These are phyloP conservation scores for Schizonepeta tenuifolia DNA, from an alignment of 257 asterid genomes.

Conservation along the genomic window DNA sequence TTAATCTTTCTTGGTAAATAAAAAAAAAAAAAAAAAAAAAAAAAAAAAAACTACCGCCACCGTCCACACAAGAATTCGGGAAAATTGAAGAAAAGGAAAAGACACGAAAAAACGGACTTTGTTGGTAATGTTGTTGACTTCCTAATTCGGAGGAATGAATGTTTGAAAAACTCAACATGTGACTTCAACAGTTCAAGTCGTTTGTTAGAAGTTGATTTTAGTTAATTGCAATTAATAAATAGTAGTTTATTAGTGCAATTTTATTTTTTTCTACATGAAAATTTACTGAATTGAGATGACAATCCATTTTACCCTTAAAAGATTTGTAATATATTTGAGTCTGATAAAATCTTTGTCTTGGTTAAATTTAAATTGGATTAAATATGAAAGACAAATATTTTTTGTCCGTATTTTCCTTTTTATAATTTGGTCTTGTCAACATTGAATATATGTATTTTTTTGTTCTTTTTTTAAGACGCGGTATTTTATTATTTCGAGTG, in stretches of 20 bases:
- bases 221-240: neutral
- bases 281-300: too few species aligned
- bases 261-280: neutral
- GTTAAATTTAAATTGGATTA: too few species aligned
- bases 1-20: conserved; percentile 26
- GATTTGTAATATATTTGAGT: too few species aligned
- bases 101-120: conserved; percentile 3
- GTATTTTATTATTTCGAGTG: too few species aligned
- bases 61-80: neutral
- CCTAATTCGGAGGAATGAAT: conserved; percentile 11
- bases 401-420: too few species aligned
- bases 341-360: too few species aligned
- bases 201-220: neutral
- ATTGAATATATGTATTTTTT: too few species aligned
- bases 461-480: too few species aligned
- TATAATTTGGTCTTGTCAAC: too few species aligned
- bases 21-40: conserved; percentile 23
- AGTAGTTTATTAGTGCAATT: neutral
- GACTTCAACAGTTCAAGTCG: neutral
- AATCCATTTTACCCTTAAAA: too few species aligned
- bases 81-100: conserved; percentile 1
- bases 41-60: conserved; percentile 22
- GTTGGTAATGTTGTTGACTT: conserved; percentile 30
- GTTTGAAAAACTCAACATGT: neutral
- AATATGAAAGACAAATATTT: too few species aligned